Base-by-base conservation (phyloP, 2,329 filamentous ascomycete species). In the Colletotrichum melonis region DNA sequence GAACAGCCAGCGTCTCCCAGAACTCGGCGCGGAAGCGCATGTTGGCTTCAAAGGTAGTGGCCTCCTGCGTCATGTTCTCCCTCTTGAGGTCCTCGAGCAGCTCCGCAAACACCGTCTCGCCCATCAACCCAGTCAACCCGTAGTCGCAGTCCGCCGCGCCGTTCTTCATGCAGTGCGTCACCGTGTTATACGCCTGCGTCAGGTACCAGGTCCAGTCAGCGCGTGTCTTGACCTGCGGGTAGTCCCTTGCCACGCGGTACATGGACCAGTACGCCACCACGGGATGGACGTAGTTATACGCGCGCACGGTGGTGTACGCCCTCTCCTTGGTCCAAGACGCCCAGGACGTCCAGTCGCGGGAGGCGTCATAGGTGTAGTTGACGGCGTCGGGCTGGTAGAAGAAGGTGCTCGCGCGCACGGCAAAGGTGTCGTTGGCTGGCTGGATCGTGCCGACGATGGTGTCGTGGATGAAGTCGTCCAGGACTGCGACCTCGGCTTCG, bases 231-330 rank as follows among this genome's bases (percentile, higher is more conserved):
- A 79, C 77, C 0, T 81, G 80, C 0, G 88, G 87, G 68, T 88
- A 87, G 5, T 84, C 83, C 30, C 88, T 80, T 0, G 86, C 88
- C 12, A 86, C 86, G 2, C 88, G 86, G 73, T 91, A 91, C 57
- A 91, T 77, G 0, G 87, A 82, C 89, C 89, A 92, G 76, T 91
- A 91, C 0, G 86, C 82, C 0, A 86, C 88, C 0, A 86, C 81
- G 0, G 89, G 86, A 74, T 91, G 89, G 2, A 91, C 86, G 74
- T 92, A 92, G 75, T 91, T 85, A 75, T 91, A 91, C 0, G 89
- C 88, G 2, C 90, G 83, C 24, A 87, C 84, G 0, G 86, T 83
- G 0, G 80, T 80, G 72, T 86, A 86, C 0, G 90, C 83, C 0
- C 81, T 79, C 0, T 80, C 76, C 67, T 84, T 82, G 69, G 88